Evolutionary conservation across 2,329 filamentous ascomycete genomes (phyloP).

Genomic region (Fusarium floridanum): DNA sequence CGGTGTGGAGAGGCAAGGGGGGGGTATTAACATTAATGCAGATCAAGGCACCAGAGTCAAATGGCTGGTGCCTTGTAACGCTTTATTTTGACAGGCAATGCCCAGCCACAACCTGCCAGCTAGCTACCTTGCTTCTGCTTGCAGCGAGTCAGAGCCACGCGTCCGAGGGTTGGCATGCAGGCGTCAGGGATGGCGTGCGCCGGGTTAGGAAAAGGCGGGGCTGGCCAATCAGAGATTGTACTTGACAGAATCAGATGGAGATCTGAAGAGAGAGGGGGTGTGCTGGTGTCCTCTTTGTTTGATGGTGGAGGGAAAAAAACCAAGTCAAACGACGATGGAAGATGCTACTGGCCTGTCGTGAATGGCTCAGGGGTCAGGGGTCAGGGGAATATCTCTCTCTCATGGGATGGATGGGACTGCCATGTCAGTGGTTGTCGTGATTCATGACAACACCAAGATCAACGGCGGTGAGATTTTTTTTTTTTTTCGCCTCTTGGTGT

Average conservation of each 20-base stretch:
- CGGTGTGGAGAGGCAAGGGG: neutral
- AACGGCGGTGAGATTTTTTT: slow-evolving; percentile 31
- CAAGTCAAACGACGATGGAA: slow-evolving; percentile 19
- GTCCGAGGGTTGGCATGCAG: slow-evolving; percentile 36
- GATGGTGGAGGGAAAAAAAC: slow-evolving; percentile 10
- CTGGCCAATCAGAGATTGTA: slow-evolving; percentile 28
- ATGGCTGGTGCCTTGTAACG: neutral
- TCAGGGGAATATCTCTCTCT: slow-evolving; percentile 28
- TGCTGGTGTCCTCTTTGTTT: neutral
- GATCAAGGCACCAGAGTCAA: neutral
- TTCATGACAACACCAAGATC: slow-evolving; percentile 22
- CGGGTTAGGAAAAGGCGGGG: slow-evolving; percentile 16
- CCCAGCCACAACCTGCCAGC: slow-evolving; percentile 31
- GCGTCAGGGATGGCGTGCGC: slow-evolving; percentile 33
- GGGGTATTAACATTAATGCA: neutral
- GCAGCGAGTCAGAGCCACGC: slow-evolving; percentile 37
- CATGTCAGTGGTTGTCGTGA: slow-evolving; percentile 29
- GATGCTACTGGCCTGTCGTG: slow-evolving; percentile 24
- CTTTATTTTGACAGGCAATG: neutral
- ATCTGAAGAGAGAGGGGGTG: neutral
- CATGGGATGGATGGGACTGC: slow-evolving; percentile 30
- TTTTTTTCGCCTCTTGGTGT: neutral
- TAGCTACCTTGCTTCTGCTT: neutral
- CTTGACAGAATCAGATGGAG: neutral
- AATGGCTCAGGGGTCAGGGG: slow-evolving; percentile 29